Evolutionary conservation across 208 protist species (phyloP).

Genomic region (Wallacemonas sp.): DNA sequence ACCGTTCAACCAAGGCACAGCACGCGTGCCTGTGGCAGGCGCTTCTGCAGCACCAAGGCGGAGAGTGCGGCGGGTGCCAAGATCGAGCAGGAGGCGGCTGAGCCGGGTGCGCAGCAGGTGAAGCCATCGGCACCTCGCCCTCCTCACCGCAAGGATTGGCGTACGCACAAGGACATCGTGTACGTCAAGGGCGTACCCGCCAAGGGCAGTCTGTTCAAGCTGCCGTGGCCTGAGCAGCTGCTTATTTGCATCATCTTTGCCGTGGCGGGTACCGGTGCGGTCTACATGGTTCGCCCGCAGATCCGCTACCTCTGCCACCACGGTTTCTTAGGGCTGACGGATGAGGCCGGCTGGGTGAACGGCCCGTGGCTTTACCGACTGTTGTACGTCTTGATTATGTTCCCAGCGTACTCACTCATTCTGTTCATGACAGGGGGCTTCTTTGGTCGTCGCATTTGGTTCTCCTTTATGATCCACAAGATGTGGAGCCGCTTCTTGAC

Average conservation of each 20-base stretch:
- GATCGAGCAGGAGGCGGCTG: constrained; percentile 26
- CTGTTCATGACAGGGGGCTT: constrained; percentile 69
- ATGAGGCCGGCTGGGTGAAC: constrained; percentile 68
- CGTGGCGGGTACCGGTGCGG: constrained; percentile 63
- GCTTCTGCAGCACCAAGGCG: constrained; percentile 30
- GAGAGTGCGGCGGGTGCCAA: constrained; percentile 23
- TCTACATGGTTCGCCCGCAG: constrained; percentile 69
- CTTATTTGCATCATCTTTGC: constrained; percentile 84
- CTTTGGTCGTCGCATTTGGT: constrained; percentile 85
- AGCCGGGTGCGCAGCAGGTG: constrained; percentile 19
- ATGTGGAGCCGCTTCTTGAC: constrained; percentile 88
- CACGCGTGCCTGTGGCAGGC: neutral
- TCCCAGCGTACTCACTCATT: constrained; percentile 76
- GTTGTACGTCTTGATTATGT: constrained; percentile 82
- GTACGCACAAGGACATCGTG: constrained; percentile 74
- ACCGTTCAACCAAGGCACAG: neutral
- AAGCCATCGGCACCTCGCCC: constrained; percentile 26
- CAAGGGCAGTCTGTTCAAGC: constrained; percentile 76
- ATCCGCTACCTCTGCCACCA: constrained; percentile 71
- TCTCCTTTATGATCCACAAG: constrained; percentile 91
- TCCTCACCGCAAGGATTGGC: constrained; percentile 75
- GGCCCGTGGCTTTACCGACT: constrained; percentile 85
- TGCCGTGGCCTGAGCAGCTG: constrained; percentile 75
- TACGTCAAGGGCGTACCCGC: constrained; percentile 78
- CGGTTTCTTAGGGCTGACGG: constrained; percentile 77